These are phyloP conservation scores for Boletus nobilissimus DNA, from an alignment of 1,284 basidiomycete species.

Conservation along the genomic window DNA sequence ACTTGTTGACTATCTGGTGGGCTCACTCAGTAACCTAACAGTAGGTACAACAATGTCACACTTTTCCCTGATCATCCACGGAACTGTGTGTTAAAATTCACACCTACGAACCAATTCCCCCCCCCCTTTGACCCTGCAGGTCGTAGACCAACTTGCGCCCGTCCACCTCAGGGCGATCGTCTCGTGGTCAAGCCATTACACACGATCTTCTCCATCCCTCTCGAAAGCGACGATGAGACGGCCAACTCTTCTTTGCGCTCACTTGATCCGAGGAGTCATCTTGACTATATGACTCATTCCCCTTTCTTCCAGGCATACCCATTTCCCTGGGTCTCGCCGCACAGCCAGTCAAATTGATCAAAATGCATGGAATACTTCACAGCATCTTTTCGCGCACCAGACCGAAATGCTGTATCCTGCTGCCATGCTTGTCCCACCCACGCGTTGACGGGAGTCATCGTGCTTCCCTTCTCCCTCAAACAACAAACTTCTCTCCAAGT, in stretches of 20 bases:
- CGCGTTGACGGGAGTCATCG: slow-evolving; percentile 20
- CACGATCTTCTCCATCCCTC: neutral
- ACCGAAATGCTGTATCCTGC: slow-evolving; percentile 11
- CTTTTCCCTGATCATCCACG: slow-evolving; percentile 18
- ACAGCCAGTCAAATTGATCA: slow-evolving; percentile 14
- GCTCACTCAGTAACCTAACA: slow-evolving; percentile 12
- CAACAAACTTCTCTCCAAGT: slow-evolving; percentile 30
- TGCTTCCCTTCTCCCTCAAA: slow-evolving; percentile 29
- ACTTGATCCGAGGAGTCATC: slow-evolving; percentile 31
- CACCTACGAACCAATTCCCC: neutral
- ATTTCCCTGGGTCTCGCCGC: slow-evolving; percentile 1
- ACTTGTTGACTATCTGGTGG: neutral
- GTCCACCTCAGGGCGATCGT: neutral
- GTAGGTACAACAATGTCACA: slow-evolving; percentile 21
- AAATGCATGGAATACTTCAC: neutral
- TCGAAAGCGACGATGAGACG: neutral
- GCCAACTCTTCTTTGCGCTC: neutral
- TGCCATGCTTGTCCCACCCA: slow-evolving; percentile 17
- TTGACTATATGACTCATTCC: neutral
- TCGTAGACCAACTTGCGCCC: slow-evolving; percentile 9
- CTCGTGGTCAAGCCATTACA: slow-evolving; percentile 18
- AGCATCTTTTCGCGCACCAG: neutral
- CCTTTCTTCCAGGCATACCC: slow-evolving; percentile 13
- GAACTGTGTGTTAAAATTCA: neutral
- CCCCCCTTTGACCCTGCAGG: slow-evolving; percentile 22